Base-by-base conservation (phyloP, 139 green algal genomes). In the Asterochloris sp. region DNA sequence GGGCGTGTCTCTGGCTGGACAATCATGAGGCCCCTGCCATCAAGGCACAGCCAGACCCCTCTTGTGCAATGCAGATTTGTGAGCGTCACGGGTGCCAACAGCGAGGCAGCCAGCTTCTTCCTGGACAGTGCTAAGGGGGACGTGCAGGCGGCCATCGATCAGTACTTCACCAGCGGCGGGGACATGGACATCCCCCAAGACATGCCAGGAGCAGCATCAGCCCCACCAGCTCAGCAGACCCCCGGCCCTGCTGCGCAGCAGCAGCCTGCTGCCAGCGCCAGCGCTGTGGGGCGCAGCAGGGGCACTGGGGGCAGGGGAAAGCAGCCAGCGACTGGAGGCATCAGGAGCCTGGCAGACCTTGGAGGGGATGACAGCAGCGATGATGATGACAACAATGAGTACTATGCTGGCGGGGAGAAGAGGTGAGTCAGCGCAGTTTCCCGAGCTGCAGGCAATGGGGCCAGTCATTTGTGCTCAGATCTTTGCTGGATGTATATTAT, bases 391-490 rank as follows among this genome's bases (percentile, higher is more conserved):
- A 26, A 81, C 47, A 97, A 97, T 74, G 93, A 97, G 23, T 95
- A 95, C 64, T 97, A 96, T 54, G 90, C 92, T 38, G 93, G 93
- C 26, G 93, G 93, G 19, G 89, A 95, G 80, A 97, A 96, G 87
- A 97, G 92, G 76, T 80, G 12, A 60, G 73, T 17, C 54, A 11
- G 28, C 38, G 38, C 38, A 54, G 38, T 54, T 2, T 54, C 2
- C n/a, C 6, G 38, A 54, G 38, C 38, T 54, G 38, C 38, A 54
- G 38, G 38, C 38, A 6, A 54, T 54, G 38, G 38, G 4, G 4
- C 38, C 38, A 54, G 38, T 54, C 38, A 10, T 2, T 54, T 54
- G 2, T 54, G 38, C 38, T 54, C 38, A 54, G 38, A 54, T 54
- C 38, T 54, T 54, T 54, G 38, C 38, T 54, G 38, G 2, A 54